Percentiles rank a stretch among this genome's conserved stretches.
Conservation (phyloP, 1,284 basidiomycete genomes). For the Pseudozyma thailandica region DNA sequence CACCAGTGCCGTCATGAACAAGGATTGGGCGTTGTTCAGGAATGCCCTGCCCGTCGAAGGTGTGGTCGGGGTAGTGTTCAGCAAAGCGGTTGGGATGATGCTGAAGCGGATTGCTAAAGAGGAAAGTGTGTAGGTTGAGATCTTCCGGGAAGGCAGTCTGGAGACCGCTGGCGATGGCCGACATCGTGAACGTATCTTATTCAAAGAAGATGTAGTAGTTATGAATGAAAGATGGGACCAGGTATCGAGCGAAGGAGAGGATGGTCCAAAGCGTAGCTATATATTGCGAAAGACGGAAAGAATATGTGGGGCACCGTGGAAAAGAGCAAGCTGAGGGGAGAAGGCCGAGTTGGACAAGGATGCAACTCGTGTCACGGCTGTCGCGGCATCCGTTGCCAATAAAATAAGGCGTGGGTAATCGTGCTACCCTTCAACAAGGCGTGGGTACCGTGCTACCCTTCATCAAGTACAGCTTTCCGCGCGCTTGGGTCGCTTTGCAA, state of each 20-base stretch:
- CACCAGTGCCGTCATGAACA: conserved; percentile 49
- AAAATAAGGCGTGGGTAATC: not conserved
- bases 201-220: no score
- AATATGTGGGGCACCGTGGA: conserved; percentile 29
- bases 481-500: no score
- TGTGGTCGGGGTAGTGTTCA: conserved; percentile 35
- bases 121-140: conserved; percentile 44
- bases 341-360: not conserved
- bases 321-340: not conserved
- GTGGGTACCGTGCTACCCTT: not conserved
- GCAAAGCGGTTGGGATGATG: conserved; percentile 38
- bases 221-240: not conserved
- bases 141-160: conserved; percentile 30
- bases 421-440: not conserved
- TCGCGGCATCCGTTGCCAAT: not conserved
- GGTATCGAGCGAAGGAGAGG: not conserved
- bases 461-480: not conserved
- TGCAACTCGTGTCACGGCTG: not conserved
- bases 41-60: conserved; percentile 38
- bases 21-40: conserved; percentile 46
- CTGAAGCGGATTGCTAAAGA: conserved; percentile 53
- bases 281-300: not conserved
- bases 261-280: not conserved
- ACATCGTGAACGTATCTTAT: no score
- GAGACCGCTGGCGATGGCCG: conserved; percentile 26